Evolutionary conservation across 1,284 basidiomycete species (phyloP).

Genomic region (Fistulina hepatica): DNA sequence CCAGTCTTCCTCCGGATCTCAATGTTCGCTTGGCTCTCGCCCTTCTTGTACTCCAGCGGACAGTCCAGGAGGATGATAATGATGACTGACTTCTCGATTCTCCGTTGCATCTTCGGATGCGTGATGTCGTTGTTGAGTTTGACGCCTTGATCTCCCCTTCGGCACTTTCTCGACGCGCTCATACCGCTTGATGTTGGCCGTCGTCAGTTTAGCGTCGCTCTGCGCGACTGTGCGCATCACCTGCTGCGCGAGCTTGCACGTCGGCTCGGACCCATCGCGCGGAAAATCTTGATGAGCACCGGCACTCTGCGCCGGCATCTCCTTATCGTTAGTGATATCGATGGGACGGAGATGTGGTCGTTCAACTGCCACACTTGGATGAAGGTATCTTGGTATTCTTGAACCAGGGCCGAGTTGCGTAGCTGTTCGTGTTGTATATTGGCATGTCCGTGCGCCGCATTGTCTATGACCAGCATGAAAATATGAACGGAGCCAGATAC

Average conservation of each 20-base stretch:
- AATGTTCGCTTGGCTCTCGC: constrained; percentile 97
- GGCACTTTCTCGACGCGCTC: constrained; percentile 93
- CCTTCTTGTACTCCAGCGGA: constrained; percentile 98
- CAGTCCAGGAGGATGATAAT: constrained; percentile 90
- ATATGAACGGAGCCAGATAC: no score
- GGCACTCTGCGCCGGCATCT: constrained; percentile 95
- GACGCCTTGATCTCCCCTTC: constrained; percentile 98
- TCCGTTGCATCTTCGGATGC: constrained; percentile 91
- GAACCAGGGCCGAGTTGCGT: no score
- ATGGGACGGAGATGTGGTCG: constrained; percentile 85
- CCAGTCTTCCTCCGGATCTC: constrained; percentile 96
- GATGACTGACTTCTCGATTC: constrained; percentile 87
- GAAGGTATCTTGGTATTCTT: no score
- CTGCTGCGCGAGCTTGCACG: constrained; percentile 91
- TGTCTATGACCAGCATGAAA: no score
- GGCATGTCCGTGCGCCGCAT: no score
- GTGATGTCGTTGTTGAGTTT: constrained; percentile 99
- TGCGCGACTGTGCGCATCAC: constrained; percentile 80
- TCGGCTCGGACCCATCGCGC: constrained; percentile 90
- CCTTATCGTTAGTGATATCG: constrained; percentile 77
- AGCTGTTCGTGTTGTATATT: no score
- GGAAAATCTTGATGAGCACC: constrained; percentile 99
- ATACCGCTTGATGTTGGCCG: constrained; percentile 97
- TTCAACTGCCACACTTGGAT: no score
- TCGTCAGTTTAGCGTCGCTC: constrained; percentile 60